A percentile compares a stretch with the other conserved stretches of the same genome.
phyloP scores from a whole-genome alignment of 2,329 filamentous ascomycete genomes.

The Colletotrichum siamense region DNA sequence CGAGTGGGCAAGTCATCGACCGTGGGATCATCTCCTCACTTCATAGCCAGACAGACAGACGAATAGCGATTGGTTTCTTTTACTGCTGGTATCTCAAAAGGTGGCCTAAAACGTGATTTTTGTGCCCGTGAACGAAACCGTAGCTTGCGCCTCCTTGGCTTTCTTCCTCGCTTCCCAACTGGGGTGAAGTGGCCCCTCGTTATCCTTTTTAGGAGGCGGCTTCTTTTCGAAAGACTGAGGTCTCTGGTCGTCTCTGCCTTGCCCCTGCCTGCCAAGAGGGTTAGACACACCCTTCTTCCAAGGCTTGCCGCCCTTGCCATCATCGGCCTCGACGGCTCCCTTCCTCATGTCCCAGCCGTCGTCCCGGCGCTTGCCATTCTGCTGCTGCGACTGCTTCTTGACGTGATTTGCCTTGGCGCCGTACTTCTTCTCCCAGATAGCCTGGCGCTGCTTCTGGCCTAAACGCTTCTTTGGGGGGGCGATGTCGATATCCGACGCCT shows the following conservation, averaged over 20 bases:
- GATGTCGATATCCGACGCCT: conserved; percentile 68
- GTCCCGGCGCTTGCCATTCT: conserved; percentile 42
- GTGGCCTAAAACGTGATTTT: conserved; percentile 47
- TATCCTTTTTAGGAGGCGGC: conserved; percentile 46
- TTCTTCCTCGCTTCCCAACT: conserved; percentile 70
- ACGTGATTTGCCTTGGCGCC: conserved; percentile 74
- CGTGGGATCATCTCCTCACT: not conserved
- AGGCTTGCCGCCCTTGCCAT: conserved; percentile 46
- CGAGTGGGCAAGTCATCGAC: not conserved
- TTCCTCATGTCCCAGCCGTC: conserved; percentile 64
- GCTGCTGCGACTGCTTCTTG: conserved; percentile 40
- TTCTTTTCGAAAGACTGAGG: conserved; percentile 35
- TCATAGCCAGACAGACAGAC: not conserved
- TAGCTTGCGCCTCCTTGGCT: conserved; percentile 61
- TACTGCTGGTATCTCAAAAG: not conserved
- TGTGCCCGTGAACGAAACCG: conserved; percentile 58
- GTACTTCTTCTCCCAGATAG: conserved; percentile 83
- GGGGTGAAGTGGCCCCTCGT: conserved; percentile 64
- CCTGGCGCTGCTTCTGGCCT: conserved; percentile 79
- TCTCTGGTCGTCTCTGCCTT: conserved; percentile 21
- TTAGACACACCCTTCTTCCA: conserved; percentile 60
- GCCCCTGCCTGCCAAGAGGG: conserved; percentile 28
- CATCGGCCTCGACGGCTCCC: conserved; percentile 61
- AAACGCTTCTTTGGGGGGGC: conserved; percentile 74
- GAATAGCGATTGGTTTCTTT: not conserved